Evolutionary conservation across 306 rosid genomes (phyloP), one percentile per base, ranked within the genome.

Genomic region (Gastrolobium bilobum): DNA sequence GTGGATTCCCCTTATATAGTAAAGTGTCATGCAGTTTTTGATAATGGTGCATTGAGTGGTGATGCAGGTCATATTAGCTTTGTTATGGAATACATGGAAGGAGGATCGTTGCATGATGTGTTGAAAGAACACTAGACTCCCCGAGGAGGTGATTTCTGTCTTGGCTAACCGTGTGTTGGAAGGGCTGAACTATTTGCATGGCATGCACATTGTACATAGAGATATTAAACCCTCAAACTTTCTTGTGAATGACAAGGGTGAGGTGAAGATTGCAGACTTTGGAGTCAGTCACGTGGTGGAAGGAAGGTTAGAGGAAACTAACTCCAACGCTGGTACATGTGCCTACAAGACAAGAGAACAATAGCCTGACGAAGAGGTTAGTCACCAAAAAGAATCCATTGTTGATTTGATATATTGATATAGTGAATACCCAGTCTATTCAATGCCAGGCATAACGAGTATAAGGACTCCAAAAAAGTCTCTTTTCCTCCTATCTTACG

Each of bases 201-300:
- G 69, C 33, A 80, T 83, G 84, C 72, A 84, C 65, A 83, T 92
- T 26, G 91, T 92, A 62, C 97, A 92, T 37, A 86, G 94, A 63
- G 95, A 92, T 73, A 90, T 92, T 10, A 90, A 90, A 5, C 94
- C 95, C 7, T 88, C 93, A 2, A 92, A 92, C 48, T 83, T 90
- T 40, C 90, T 88, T 34, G 72, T 90, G 73, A 86, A 88, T 42
- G 78, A 68, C 0, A 73, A 59, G 13, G 89, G 91, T 10, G 86
- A 88, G 71, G 89, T 88, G 51, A 92, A 90, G 72, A 92, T 90
- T 38, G 91, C 97, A 20, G 93, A 92, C n/a, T 92, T 92, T 62
- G 97, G 97, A 7, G 89, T 86, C 7, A 90, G 92, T 57, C 87
- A 81, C 7, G 77, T 80, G 4, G 85, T 73, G 60, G 82, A 53